A percentile compares a stretch with the other conserved stretches of the same genome.
phyloP scores from a whole-genome alignment of 192 early-diverging fungal species.

The Mycoemilia scoparia region DNA sequence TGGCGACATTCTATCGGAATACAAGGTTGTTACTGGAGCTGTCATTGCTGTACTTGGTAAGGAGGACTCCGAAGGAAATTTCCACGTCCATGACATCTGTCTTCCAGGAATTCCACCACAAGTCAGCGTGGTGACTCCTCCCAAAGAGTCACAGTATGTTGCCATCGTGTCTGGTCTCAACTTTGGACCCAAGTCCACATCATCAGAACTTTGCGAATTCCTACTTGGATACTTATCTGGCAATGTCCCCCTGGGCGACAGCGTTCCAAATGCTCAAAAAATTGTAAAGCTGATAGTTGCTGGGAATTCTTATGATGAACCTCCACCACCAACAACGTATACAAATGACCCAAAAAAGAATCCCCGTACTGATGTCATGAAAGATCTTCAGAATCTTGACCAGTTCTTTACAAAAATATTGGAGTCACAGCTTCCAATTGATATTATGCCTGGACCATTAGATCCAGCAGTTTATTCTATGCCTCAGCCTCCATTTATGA shows the following conservation, averaged over 20 bases:
- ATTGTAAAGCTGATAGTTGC: constrained; percentile 60
- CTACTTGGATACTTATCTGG: constrained; percentile 66
- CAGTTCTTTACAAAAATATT: constrained; percentile 42
- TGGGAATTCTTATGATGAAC: constrained; percentile 44
- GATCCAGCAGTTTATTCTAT: constrained; percentile 64
- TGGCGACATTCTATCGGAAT: constrained; percentile 34
- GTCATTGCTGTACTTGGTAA: constrained; percentile 62
- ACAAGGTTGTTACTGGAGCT: constrained; percentile 57
- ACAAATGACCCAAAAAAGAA: constrained; percentile 28
- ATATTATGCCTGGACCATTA: constrained; percentile 60
- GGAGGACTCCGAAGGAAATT: constrained; percentile 57
- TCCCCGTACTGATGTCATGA: constrained; percentile 17
- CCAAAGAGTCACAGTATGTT: constrained; percentile 37
- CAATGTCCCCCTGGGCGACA: constrained; percentile 39
- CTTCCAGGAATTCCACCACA: constrained; percentile 49
- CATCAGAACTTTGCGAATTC: constrained; percentile 45
- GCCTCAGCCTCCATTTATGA: constrained; percentile 76
- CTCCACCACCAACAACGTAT: constrained; percentile 21
- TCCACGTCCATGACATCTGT: constrained; percentile 71
- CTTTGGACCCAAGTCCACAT: constrained; percentile 21
- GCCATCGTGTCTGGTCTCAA: constrained; percentile 70
- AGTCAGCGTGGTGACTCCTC: too few relatives aligned
- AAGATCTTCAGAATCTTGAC: constrained; percentile 41
- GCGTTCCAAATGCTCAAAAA: constrained; percentile 29
- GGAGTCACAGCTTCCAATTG: constrained; percentile 36